These are phyloP conservation scores for Quercus parvula DNA, from an alignment of 306 rosid species.

Conservation along the genomic window DNA sequence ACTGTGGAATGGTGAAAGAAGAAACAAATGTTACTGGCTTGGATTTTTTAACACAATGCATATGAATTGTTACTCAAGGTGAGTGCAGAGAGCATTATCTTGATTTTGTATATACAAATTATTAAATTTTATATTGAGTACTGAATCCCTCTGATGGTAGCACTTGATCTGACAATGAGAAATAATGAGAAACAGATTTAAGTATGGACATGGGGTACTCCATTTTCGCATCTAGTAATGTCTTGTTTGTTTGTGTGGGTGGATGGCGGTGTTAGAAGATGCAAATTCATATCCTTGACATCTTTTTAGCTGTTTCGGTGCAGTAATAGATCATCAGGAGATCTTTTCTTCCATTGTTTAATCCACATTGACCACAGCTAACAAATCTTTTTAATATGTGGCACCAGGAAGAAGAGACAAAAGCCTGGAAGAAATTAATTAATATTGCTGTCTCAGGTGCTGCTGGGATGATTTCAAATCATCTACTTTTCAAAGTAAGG, in stretches of 20 bases:
- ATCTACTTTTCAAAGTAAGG: constrained; percentile 88
- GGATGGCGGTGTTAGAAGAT: not conserved
- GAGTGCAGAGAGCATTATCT: not conserved
- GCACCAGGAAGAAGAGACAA: constrained; percentile 93
- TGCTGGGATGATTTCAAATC: constrained; percentile 98
- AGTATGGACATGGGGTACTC: not conserved
- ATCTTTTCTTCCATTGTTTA: not conserved
- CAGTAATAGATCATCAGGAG: not conserved
- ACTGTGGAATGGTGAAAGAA: not conserved
- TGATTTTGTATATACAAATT: not conserved
- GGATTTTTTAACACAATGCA: not conserved
- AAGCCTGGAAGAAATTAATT: constrained; percentile 83
- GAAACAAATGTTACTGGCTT: not conserved
- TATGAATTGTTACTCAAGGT: not conserved
- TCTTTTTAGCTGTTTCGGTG: not conserved
- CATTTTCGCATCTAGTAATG: not conserved
- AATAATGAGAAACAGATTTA: not conserved
- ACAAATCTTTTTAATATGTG: constrained; percentile 12
- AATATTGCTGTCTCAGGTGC: constrained; percentile 95
- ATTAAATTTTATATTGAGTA: not conserved
- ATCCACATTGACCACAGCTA: not conserved
- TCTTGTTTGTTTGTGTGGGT: not conserved
- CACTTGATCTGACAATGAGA: not conserved
- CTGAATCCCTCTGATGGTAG: not conserved
- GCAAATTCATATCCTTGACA: not conserved